Conservation (phyloP, 768 basidiomycete species). For the Daedaleopsis nitida region DNA sequence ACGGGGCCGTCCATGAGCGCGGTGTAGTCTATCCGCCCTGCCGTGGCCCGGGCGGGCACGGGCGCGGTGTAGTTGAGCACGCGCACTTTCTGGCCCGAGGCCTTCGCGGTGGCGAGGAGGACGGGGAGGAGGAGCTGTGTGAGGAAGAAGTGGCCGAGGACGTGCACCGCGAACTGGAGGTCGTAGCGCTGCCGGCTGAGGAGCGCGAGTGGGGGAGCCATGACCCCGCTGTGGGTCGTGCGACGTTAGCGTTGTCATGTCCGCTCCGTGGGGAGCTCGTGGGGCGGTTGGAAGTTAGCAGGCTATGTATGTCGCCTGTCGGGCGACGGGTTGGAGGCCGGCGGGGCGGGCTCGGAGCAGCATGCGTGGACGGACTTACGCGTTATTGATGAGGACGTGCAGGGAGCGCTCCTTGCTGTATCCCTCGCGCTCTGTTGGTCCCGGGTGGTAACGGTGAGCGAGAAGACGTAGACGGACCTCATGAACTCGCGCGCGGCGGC, state of each 20-base stretch:
- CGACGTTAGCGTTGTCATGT: slow-evolving; percentile 32
- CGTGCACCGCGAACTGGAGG: slow-evolving; percentile 42
- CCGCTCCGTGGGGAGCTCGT: too few species aligned
- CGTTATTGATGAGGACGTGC: slow-evolving; percentile 51
- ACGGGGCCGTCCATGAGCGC: slow-evolving; percentile 33
- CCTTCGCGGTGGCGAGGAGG: slow-evolving; percentile 41
- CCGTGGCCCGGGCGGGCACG: slow-evolving; percentile 31
- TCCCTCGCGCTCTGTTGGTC: too few species aligned
- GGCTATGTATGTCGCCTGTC: too few species aligned
- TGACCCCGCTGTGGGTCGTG: slow-evolving; percentile 35
- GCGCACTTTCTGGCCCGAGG: slow-evolving; percentile 43
- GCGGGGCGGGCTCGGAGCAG: not conserved
- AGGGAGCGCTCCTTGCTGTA: slow-evolving; percentile 41
- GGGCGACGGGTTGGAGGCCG: too few species aligned
- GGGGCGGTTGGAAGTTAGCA: too few species aligned
- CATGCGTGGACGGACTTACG: slow-evolving; percentile 31
- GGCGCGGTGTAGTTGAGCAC: slow-evolving; percentile 48
- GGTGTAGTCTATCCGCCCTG: slow-evolving; percentile 40
- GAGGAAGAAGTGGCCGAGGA: slow-evolving; percentile 53
- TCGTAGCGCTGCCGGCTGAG: slow-evolving; percentile 38
- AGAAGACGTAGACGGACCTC: not conserved
- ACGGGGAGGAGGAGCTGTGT: slow-evolving; percentile 53
- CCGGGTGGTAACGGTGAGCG: too few species aligned
- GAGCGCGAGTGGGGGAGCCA: slow-evolving; percentile 4
- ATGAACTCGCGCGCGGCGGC: slow-evolving; percentile 6